Evolutionary conservation across 73 alveolate species (phyloP).

Genomic region (Paramecium sonneborni): DNA sequence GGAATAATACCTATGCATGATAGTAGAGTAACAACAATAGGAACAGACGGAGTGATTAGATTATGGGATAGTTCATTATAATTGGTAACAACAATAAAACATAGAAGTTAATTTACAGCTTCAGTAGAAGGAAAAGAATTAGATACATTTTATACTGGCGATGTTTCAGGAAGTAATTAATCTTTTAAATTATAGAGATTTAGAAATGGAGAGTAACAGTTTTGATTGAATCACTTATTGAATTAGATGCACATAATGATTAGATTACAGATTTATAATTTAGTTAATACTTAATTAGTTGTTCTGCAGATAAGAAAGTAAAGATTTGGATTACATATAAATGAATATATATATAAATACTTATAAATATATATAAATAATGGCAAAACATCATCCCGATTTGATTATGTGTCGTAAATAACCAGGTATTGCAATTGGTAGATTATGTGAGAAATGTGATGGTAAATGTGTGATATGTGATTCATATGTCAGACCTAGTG

Average conservation of each 20-base stretch:
- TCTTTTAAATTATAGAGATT: neutral
- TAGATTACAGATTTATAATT: neutral
- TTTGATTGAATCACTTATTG: neutral
- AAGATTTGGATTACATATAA: slow-evolving; percentile 23
- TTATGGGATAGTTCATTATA: slow-evolving; percentile 22
- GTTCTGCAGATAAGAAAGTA: slow-evolving; percentile 43
- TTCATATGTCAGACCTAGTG: slow-evolving; percentile 94
- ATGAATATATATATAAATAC: slow-evolving; percentile 16
- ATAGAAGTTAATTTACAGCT: neutral
- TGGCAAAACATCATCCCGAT: slow-evolving; percentile 99
- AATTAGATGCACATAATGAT: slow-evolving; percentile 15
- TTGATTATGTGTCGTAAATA: slow-evolving; percentile 98
- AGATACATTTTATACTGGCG: slow-evolving; percentile 45
- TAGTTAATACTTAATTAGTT: neutral
- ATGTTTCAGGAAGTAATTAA: slow-evolving; percentile 35
- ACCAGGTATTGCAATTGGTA: slow-evolving; percentile 97
- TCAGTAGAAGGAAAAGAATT: neutral
- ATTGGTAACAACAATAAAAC: slow-evolving; percentile 14
- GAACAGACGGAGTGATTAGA: slow-evolving; percentile 3
- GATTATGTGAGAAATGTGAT: slow-evolving; percentile 98
- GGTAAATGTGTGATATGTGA: slow-evolving; percentile 99
- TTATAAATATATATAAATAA: slow-evolving; percentile 53
- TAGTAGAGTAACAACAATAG: neutral
- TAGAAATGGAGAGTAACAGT: slow-evolving; percentile 2
- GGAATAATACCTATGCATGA: slow-evolving; percentile 35